phyloP scores from a whole-genome alignment of 441 rosid genomes.

The Metrosideros polymorpha region DNA sequence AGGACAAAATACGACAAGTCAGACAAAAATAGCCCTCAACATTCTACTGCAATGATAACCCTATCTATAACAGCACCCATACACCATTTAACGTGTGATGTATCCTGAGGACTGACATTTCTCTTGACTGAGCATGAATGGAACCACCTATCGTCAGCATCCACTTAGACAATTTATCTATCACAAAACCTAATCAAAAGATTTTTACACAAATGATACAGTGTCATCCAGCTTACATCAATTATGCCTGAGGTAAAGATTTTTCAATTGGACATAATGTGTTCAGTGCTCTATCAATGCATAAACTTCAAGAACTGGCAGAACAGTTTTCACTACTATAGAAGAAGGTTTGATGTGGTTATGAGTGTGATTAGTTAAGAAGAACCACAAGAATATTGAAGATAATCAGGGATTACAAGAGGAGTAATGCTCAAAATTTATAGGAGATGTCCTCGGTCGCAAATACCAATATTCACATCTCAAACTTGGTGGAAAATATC shows the following conservation, averaged over 20 bases:
- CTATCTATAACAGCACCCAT: not conserved
- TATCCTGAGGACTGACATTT: not conserved
- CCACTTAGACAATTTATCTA: not conserved
- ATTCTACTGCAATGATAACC: not conserved
- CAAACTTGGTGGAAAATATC: not conserved
- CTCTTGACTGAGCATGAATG: not conserved
- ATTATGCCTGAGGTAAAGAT: not conserved
- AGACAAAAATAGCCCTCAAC: not conserved
- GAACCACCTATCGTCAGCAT: not conserved
- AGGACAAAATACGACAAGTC: not conserved
- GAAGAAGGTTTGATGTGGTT: not conserved
- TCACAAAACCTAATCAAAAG: not conserved
- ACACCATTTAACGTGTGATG: not conserved
- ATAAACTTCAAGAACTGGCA: not conserved
- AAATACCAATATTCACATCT: not conserved
- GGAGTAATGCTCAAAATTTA: not conserved
- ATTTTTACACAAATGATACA: not conserved
- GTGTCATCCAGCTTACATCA: not conserved
- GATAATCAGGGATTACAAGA: not conserved
- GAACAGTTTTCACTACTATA: not conserved
- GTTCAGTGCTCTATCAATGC: not conserved
- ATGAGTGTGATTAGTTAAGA: not conserved
- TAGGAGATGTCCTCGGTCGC: not conserved
- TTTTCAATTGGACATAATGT: not conserved
- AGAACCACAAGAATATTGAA: not conserved